Conservation (phyloP, 2,329 filamentous ascomycete genomes). For the Colletotrichum graminicola region DNA sequence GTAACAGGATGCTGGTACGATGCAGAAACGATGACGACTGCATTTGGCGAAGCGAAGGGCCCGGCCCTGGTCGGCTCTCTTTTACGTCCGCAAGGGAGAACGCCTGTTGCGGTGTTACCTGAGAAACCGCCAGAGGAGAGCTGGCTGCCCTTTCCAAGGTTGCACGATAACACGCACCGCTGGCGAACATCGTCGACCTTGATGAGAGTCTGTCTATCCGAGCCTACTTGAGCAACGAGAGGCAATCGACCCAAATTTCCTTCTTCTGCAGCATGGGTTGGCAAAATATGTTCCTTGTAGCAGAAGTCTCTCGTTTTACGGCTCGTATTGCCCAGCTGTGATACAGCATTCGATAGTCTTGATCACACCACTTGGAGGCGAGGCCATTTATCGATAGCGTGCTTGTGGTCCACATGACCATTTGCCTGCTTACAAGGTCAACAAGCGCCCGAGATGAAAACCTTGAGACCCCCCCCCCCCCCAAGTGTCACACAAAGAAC, state of each 20-base stretch:
- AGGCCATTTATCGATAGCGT: background rate
- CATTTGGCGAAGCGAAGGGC: conserved; percentile 26
- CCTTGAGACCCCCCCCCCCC: background rate
- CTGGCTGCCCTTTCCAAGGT: background rate
- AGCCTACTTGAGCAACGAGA: background rate
- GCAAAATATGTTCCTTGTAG: background rate
- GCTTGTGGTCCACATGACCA: background rate
- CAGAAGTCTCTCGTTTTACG: background rate
- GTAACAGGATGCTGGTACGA: conserved; percentile 4
- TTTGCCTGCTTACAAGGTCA: conserved; percentile 1
- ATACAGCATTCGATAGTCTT: conserved; percentile 39
- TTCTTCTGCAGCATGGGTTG: conserved; percentile 1
- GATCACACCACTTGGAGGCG: conserved; percentile 20
- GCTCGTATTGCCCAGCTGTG: conserved; percentile 26
- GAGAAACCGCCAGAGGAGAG: conserved; percentile 4
- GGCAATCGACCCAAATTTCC: background rate
- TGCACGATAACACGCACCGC: conserved; percentile 12
- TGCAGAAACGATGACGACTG: conserved; percentile 35
- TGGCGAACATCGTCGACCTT: conserved; percentile 1
- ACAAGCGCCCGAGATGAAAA: background rate
- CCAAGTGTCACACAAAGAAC: conserved; percentile 16
- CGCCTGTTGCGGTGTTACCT: conserved; percentile 7
- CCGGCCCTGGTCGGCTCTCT: background rate
- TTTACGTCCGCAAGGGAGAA: conserved; percentile 33
- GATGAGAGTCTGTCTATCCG: background rate